Conservation (phyloP, 306 rosid species). For the Albizia julibrissin region DNA sequence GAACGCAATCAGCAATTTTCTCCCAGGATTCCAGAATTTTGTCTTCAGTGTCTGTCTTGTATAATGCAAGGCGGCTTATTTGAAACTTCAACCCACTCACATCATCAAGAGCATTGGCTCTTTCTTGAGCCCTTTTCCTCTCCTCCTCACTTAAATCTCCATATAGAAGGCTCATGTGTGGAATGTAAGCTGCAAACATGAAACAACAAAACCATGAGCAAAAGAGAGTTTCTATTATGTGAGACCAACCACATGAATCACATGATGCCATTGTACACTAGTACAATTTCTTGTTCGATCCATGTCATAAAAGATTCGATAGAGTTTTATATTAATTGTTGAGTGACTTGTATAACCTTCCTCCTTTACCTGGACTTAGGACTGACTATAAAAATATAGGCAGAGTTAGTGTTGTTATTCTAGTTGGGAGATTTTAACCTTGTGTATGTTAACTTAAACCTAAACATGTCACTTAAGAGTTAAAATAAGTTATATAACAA, state of each 20-base stretch:
- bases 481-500: not conserved
- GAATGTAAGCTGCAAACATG: constrained; percentile 72
- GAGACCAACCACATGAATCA: too few species aligned
- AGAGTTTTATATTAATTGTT: too few species aligned
- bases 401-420: not conserved
- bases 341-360: too few species aligned
- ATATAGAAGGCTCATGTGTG: constrained; percentile 82
- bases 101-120: constrained; percentile 53
- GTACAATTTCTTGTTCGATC: too few species aligned
- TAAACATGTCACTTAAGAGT: not conserved
- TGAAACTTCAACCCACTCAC: constrained; percentile 60
- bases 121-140: constrained; percentile 67
- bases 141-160: constrained; percentile 68
- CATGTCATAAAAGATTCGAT: too few species aligned
- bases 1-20: constrained; percentile 68
- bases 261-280: too few species aligned
- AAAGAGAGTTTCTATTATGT: not conserved
- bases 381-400: too few species aligned
- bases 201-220: constrained; percentile 4
- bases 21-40: constrained; percentile 80
- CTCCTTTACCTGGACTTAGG: too few species aligned
- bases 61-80: constrained; percentile 67
- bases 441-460: not conserved
- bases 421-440: not conserved
- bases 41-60: constrained; percentile 78